Evolutionary conservation across 306 rosid species (phyloP), one percentile per base, ranked within the genome.

Genomic region (Benincasa hispida): DNA sequence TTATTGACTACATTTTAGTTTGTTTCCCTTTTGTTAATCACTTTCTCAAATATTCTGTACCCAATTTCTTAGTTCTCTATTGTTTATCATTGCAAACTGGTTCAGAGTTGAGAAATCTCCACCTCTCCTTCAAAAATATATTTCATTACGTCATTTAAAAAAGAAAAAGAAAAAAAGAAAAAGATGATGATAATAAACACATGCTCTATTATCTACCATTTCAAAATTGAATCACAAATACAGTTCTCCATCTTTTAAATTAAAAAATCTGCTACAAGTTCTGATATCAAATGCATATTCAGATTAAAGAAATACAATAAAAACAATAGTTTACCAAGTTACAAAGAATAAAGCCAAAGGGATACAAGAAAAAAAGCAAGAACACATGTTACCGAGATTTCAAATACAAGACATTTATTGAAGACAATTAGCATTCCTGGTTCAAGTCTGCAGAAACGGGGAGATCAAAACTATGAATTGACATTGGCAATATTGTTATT

Each of bases 321-420:
- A 30, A 32, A 62, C 45, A 18, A 24, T 34, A 65, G 78, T 57
- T 76, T 69, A 73, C 19, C 27, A 72, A 78, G 42, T 66, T 72
- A 70, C 72, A 80, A 58, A 80, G 69, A 77, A 73, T 68, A 77
- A 48, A 76, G 61, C 76, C 76, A 82, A 82, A n/a, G 54, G 56
- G 39, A 80, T 57, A 78, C 35, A 79, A 13, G 76, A 58, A 28
- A 13, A 13, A 45, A 60, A 42, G 76, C 72, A 35, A 8, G 70
- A 45, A 30, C 68, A 79, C 51, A 45, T 54, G 63, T 15, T 78
- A 92, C 96, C 96, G 83, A 86, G 76, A 90, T 93, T 87, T 89
- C 87, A 79, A 87, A 77, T 61, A 90, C 79, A 63, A 88, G 76
- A 80, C 85, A 83, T 61, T 88, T 85, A 28, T 92, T 90, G 30